phyloP scores from a whole-genome alignment of 2,329 filamentous ascomycete genomes.

The Penicillium sp. region DNA sequence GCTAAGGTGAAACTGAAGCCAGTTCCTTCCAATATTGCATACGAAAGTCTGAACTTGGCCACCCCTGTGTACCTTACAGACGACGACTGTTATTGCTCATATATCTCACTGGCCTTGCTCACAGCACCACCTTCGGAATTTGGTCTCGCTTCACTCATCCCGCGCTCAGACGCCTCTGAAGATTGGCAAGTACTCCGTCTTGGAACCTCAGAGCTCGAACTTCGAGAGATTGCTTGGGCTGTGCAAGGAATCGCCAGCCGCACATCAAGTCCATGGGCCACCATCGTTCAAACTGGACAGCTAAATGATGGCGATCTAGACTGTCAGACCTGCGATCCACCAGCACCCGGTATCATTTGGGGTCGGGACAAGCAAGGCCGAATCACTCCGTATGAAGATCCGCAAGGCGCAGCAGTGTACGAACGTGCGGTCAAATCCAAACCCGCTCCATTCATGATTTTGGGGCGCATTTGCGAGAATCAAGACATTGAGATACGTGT shows the following conservation, averaged over 20 bases:
- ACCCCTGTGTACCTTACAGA: slow-evolving; percentile 11
- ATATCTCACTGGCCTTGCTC: slow-evolving; percentile 28
- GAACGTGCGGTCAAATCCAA: slow-evolving; percentile 48
- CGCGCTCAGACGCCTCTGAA: too few species aligned
- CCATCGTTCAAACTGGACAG: not conserved
- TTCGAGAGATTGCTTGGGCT: slow-evolving; percentile 29
- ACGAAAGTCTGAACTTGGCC: slow-evolving; percentile 16
- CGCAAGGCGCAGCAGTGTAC: slow-evolving; percentile 44
- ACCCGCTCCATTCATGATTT: slow-evolving; percentile 40
- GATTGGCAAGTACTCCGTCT: slow-evolving; percentile 26
- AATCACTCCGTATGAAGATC: slow-evolving; percentile 47
- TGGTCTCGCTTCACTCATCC: not conserved
- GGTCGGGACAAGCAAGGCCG: slow-evolving; percentile 22
- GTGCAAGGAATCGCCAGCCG: slow-evolving; percentile 24
- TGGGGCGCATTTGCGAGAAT: slow-evolving; percentile 27
- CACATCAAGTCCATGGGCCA: slow-evolving; percentile 27
- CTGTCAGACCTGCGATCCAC: slow-evolving; percentile 30
- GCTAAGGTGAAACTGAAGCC: slow-evolving; percentile 17
- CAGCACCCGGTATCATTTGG: slow-evolving; percentile 31
- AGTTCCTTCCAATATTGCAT: slow-evolving; percentile 14
- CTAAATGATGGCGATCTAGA: not conserved
- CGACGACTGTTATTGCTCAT: slow-evolving; percentile 26
- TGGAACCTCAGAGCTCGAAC: slow-evolving; percentile 19
- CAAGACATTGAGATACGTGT: slow-evolving; percentile 34
- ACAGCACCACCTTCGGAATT: not conserved